These are phyloP conservation scores for Sclerotinia glacialis DNA, from an alignment of 2,329 filamentous ascomycete species.

Conservation along the genomic window DNA sequence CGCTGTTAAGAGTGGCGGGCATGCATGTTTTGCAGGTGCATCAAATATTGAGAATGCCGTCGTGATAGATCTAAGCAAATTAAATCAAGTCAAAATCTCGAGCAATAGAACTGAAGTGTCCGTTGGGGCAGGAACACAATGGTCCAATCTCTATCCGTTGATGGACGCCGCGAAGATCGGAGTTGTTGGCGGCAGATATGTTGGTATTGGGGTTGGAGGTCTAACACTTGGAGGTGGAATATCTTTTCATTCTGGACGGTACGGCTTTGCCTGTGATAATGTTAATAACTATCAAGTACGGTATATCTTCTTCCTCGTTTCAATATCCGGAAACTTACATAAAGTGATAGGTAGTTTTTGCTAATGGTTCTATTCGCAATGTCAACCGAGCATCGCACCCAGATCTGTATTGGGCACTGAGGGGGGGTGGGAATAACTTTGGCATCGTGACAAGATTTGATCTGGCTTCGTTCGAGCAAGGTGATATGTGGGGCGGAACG, in stretches of 20 bases:
- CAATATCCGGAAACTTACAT: background rate
- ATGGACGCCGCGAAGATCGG: constrained; percentile 36
- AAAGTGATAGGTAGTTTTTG: constrained; percentile 40
- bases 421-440: constrained; percentile 45
- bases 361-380: constrained; percentile 49
- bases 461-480: constrained; percentile 42
- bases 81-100: constrained; percentile 34
- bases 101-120: constrained; percentile 35
- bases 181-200: constrained; percentile 43
- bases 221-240: constrained; percentile 32
- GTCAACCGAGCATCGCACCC: constrained; percentile 41
- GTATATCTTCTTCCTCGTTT: background rate
- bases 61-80: constrained; percentile 47
- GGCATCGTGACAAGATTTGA: constrained; percentile 48
- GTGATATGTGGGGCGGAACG: constrained; percentile 26
- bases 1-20: constrained; percentile 33
- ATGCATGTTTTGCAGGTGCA: constrained; percentile 43
- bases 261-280: constrained; percentile 29
- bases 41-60: constrained; percentile 51
- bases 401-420: constrained; percentile 54
- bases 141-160: constrained; percentile 37
- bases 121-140: constrained; percentile 42
- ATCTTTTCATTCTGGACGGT: constrained; percentile 27
- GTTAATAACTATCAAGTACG: constrained; percentile 26
- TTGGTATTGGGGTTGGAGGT: constrained; percentile 30